Conservation (phyloP, 1,284 basidiomycete species). For the Thelephora terrestris region DNA sequence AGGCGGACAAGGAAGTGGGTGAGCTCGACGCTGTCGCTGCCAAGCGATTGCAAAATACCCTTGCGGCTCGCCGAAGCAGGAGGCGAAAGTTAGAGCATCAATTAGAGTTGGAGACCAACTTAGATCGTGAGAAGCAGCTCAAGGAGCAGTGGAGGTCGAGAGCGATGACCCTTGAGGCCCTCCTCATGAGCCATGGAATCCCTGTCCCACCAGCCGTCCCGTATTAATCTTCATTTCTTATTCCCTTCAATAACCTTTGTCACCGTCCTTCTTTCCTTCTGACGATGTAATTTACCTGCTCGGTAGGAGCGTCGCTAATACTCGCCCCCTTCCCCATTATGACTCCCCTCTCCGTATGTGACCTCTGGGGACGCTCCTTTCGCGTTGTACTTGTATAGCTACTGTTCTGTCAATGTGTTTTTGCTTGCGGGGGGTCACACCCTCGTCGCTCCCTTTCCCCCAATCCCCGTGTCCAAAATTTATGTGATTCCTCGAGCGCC, state of each 20-base stretch:
- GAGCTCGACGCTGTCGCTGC: constrained; percentile 61
- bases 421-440: too few species aligned
- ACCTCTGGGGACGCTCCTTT: too few species aligned
- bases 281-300: constrained; percentile 1
- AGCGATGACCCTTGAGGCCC: constrained; percentile 34
- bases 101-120: constrained; percentile 43
- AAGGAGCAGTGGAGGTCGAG: constrained; percentile 48
- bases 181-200: constrained; percentile 37
- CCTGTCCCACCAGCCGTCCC: constrained; percentile 31
- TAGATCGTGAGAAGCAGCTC: constrained; percentile 38
- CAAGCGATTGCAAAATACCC: constrained; percentile 72
- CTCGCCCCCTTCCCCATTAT: too few species aligned
- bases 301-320: too few species aligned
- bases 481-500: too few species aligned
- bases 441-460: too few species aligned
- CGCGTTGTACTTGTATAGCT: too few species aligned
- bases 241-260: constrained; percentile 4
- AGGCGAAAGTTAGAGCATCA: constrained; percentile 72
- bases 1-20: constrained; percentile 17
- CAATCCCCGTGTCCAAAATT: too few species aligned
- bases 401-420: too few species aligned
- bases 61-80: constrained; percentile 66
- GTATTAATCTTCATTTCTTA: constrained; percentile 15
- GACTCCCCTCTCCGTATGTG: too few species aligned
- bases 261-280: constrained; percentile 8